Conservation (phyloP, 2,329 filamentous ascomycete genomes). For the Thermomyces lanuginosus region DNA sequence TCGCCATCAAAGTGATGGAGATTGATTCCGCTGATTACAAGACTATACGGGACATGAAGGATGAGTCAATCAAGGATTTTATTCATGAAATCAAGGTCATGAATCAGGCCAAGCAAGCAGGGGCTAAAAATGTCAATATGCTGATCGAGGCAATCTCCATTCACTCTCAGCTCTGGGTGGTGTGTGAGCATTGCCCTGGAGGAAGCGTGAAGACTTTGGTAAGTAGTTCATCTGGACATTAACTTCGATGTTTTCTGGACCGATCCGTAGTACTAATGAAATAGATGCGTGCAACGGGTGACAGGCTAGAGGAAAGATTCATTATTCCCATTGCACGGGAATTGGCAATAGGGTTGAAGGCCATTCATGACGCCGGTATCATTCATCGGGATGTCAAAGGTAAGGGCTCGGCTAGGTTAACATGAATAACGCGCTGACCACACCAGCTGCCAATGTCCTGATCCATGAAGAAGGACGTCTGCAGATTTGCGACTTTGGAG, state of each 20-base stretch:
- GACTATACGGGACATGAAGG: constrained; percentile 28
- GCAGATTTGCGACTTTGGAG: constrained; percentile 50
- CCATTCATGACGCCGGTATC: constrained; percentile 48
- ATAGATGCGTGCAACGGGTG: constrained; percentile 33
- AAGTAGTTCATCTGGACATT: constrained; percentile 16
- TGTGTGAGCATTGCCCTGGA: constrained; percentile 50
- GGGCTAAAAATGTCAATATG: constrained; percentile 46
- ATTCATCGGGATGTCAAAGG: constrained; percentile 51
- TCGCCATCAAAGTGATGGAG: constrained; percentile 37
- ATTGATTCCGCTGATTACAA: constrained; percentile 35
- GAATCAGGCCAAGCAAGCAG: constrained; percentile 45
- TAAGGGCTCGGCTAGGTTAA: too few relatives aligned
- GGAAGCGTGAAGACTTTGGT: constrained; percentile 50
- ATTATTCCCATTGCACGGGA: constrained; percentile 49
- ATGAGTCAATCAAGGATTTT: constrained; percentile 38
- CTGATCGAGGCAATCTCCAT: constrained; percentile 48
- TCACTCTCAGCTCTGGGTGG: constrained; percentile 49
- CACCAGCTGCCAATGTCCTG: constrained; percentile 42
- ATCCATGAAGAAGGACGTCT: constrained; percentile 47
- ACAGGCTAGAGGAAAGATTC: constrained; percentile 41
- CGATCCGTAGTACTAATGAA: constrained; percentile 1
- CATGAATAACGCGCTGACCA: too few relatives aligned
- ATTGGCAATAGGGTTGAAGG: constrained; percentile 44
- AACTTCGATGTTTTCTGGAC: constrained; percentile 12
- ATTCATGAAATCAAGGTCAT: constrained; percentile 47